A percentile compares a stretch with the other conserved stretches of the same genome.
These are phyloP conservation scores for Oryza glumipatula DNA, from an alignment of 176 grass and related monocot genomes.

Conservation along the genomic window DNA sequence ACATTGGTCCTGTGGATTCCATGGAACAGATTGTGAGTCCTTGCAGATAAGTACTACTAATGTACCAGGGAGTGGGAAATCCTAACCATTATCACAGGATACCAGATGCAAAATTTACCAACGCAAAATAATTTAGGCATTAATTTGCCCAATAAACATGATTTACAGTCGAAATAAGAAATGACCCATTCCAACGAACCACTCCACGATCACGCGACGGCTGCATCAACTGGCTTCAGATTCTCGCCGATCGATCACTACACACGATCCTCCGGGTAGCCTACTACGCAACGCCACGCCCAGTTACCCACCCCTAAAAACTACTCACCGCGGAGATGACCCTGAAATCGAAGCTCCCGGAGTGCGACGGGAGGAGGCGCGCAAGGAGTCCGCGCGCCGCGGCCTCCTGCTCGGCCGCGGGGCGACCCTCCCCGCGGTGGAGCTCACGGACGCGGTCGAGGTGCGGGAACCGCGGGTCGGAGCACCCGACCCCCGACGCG, in stretches of 20 bases:
- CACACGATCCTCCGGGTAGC: not conserved
- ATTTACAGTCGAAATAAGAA: not conserved
- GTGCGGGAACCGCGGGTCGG: constrained; percentile 42
- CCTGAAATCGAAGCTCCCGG: constrained; percentile 63
- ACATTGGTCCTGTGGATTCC: constrained; percentile 53
- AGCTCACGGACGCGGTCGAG: constrained; percentile 57
- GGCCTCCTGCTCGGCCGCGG: constrained; percentile 48
- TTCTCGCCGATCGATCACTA: not conserved
- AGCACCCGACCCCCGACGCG: constrained; percentile 9
- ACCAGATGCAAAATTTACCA: not conserved
- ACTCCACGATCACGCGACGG: not conserved
- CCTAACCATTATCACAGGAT: not conserved
- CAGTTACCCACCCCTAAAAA: not conserved
- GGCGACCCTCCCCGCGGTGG: constrained; percentile 47
- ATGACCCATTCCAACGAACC: not conserved
- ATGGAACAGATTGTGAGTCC: constrained; percentile 3
- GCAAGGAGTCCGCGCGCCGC: constrained; percentile 50
- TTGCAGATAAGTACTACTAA: not conserved
- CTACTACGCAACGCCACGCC: not conserved
- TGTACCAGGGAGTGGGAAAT: not conserved
- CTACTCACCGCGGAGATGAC: constrained; percentile 48
- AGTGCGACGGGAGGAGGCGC: constrained; percentile 66
- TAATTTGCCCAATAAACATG: not conserved
- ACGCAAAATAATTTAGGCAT: not conserved
- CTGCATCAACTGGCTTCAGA: not conserved